A percentile compares a stretch with the other conserved stretches of the same genome.
phyloP scores from a whole-genome alignment of 2,329 filamentous ascomycete genomes.

The Cladobotryum protrusum region DNA sequence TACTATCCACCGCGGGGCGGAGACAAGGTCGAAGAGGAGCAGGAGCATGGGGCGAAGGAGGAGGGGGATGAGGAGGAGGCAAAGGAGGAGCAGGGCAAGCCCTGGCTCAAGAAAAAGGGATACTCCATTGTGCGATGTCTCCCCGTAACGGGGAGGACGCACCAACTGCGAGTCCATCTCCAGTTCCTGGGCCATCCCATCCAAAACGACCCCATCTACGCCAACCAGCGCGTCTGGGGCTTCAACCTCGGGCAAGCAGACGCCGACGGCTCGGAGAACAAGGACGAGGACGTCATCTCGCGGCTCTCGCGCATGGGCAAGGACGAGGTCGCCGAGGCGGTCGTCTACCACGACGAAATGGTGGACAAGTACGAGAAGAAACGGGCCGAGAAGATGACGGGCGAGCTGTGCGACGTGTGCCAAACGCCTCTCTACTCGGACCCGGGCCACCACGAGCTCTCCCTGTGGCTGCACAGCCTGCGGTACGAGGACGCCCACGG shows the following conservation, averaged over 20 bases:
- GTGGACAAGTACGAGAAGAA: slow-evolving; percentile 83
- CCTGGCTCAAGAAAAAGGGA: slow-evolving; percentile 56
- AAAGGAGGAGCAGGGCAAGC: slow-evolving; percentile 22
- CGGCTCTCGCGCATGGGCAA: slow-evolving; percentile 88
- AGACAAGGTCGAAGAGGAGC: slow-evolving; percentile 9
- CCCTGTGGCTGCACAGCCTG: slow-evolving; percentile 87
- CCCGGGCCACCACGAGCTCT: slow-evolving; percentile 81
- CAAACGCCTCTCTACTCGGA: slow-evolving; percentile 88
- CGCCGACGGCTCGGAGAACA: slow-evolving; percentile 59
- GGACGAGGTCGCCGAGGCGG: slow-evolving; percentile 81
- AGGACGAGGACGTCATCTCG: slow-evolving; percentile 85
- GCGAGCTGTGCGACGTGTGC: slow-evolving; percentile 73
- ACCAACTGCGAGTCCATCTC: slow-evolving; percentile 90
- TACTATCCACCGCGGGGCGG: slow-evolving; percentile 64
- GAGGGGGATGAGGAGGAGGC: slow-evolving; percentile 15
- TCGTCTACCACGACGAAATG: slow-evolving; percentile 92
- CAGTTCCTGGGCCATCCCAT: slow-evolving; percentile 95
- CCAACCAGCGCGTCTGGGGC: slow-evolving; percentile 89
- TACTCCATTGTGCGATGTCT: slow-evolving; percentile 95
- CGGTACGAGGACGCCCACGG: slow-evolving; percentile 81
- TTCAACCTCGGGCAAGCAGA: slow-evolving; percentile 64
- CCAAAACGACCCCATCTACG: slow-evolving; percentile 95
- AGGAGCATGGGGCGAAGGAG: slow-evolving; percentile 4
- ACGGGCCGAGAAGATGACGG: slow-evolving; percentile 90
- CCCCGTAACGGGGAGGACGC: slow-evolving; percentile 87